phyloP scores from a whole-genome alignment of 2,329 filamentous ascomycete species.

The Pezicula rhizophila region DNA sequence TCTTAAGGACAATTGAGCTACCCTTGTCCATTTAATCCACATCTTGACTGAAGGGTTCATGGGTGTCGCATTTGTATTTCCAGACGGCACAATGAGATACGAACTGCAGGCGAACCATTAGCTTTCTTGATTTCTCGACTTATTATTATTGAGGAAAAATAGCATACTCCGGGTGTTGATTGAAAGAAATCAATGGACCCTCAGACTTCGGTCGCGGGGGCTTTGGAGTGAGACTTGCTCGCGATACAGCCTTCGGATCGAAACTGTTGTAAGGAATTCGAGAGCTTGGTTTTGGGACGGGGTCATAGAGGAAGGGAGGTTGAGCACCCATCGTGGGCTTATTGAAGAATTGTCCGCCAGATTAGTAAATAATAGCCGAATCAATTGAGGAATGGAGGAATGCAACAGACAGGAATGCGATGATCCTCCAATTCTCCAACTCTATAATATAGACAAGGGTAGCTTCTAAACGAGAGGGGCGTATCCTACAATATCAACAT shows the following conservation, averaged over 20 bases:
- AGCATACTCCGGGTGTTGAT: constrained; percentile 77
- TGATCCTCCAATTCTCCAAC: not conserved
- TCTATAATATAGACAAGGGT: constrained; percentile 15
- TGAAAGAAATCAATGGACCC: constrained; percentile 76
- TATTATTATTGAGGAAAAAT: not conserved
- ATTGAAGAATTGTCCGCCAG: not conserved
- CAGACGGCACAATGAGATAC: constrained; percentile 58
- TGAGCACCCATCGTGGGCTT: constrained; percentile 42
- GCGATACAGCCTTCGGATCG: constrained; percentile 80
- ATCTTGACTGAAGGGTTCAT: constrained; percentile 67
- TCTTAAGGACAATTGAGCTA: constrained; percentile 63
- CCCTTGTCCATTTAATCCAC: constrained; percentile 63
- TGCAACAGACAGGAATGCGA: constrained; percentile 13
- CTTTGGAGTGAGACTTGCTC: constrained; percentile 67
- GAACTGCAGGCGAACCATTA: constrained; percentile 27
- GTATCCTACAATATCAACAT: constrained; percentile 7
- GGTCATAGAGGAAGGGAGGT: constrained; percentile 71
- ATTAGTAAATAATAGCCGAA: not conserved
- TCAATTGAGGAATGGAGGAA: constrained; percentile 1
- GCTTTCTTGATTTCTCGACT: not conserved
- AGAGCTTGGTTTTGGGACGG: constrained; percentile 37
- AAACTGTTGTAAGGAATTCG: constrained; percentile 55
- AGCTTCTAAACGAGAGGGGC: constrained; percentile 1
- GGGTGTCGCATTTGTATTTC: constrained; percentile 52
- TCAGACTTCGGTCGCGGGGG: constrained; percentile 57